phyloP scores from a whole-genome alignment of 2,329 filamentous ascomycete genomes.

The Sphaerulina vaccinii region DNA sequence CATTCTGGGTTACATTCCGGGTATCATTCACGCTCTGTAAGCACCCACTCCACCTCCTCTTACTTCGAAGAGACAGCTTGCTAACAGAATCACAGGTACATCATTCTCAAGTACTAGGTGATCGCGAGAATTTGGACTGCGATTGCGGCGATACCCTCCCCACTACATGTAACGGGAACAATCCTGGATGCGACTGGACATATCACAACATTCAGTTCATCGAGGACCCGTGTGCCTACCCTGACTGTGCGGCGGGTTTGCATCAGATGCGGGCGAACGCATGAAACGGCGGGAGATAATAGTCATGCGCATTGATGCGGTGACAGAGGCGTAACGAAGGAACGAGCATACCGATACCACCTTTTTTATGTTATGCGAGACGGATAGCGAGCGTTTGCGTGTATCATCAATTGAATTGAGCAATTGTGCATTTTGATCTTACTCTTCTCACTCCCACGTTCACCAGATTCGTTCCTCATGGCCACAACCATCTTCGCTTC shows the following conservation, averaged over 20 bases:
- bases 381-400: background rate
- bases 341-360: constrained; percentile 5
- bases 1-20: constrained; percentile 52
- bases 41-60: constrained; percentile 40
- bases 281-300: background rate
- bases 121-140: background rate
- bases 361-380: background rate
- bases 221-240: no score
- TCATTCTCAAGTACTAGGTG: constrained; percentile 81
- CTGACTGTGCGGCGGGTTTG: constrained; percentile 3
- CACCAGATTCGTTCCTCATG: background rate
- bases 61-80: background rate
- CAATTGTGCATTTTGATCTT: background rate
- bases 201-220: no score
- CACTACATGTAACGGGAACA: background rate
- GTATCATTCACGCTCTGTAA: constrained; percentile 88
- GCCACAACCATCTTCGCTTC: background rate
- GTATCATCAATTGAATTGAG: background rate
- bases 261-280: no score
- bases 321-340: constrained; percentile 9
- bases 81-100: constrained; percentile 58
- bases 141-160: background rate
- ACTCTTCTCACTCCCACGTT: background rate
- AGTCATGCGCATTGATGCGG: constrained; percentile 4
- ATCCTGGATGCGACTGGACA: background rate